Conservation (phyloP, 1,284 basidiomycete species). For the Ceratorhiza oryzae-sativae region DNA sequence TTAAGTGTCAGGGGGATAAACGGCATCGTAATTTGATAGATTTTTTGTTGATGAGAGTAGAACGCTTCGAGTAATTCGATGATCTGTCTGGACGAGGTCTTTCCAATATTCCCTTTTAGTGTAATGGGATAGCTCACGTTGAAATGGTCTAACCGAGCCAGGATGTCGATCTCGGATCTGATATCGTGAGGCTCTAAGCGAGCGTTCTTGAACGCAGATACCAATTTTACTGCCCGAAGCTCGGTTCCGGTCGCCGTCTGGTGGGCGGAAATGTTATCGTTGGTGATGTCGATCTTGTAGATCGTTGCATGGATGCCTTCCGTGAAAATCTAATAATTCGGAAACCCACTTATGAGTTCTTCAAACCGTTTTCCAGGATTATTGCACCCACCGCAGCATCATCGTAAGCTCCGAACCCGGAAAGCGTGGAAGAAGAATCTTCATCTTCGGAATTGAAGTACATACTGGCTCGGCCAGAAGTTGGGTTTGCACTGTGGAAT, state of each 20-base stretch:
- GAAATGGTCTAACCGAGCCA: conserved; percentile 60
- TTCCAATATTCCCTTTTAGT: conserved; percentile 43
- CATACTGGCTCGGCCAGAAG: not conserved
- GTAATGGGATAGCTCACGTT: conserved; percentile 59
- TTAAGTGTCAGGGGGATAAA: conserved; percentile 66
- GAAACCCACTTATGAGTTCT: not conserved
- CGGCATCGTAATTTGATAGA: conserved; percentile 66
- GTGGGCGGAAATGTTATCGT: not conserved
- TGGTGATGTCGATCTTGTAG: conserved; percentile 27
- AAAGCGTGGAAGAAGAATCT: not conserved
- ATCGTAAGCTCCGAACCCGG: not conserved
- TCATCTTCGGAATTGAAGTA: conserved; percentile 24
- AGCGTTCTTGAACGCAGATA: conserved; percentile 39
- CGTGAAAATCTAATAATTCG: conserved; percentile 34
- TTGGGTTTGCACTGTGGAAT: not conserved
- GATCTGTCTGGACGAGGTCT: conserved; percentile 47
- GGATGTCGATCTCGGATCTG: conserved; percentile 67
- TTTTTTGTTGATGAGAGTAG: conserved; percentile 39
- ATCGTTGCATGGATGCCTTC: conserved; percentile 43
- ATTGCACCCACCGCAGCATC: conserved; percentile 6
- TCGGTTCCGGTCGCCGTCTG: not conserved
- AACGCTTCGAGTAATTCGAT: conserved; percentile 57
- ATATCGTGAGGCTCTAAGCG: conserved; percentile 68
- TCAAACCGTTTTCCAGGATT: not conserved
- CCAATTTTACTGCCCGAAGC: conserved; percentile 41